These are phyloP conservation scores for Paramecium primaurelia DNA, from an alignment of 73 alveolate genomes.

Conservation along the genomic window DNA sequence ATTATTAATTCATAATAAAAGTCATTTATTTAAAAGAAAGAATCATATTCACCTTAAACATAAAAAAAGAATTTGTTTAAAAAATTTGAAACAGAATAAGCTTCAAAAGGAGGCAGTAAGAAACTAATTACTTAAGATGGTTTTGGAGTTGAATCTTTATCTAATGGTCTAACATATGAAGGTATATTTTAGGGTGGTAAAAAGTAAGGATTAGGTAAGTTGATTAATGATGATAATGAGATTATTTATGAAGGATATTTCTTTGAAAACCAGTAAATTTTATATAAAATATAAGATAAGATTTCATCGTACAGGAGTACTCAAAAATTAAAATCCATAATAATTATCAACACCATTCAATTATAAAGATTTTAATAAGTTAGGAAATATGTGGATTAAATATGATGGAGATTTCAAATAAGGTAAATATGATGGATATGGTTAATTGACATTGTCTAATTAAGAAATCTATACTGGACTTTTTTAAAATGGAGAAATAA, in stretches of 20 bases:
- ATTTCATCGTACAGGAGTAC: slow-evolving; percentile 5
- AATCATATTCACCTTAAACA: slow-evolving; percentile 20
- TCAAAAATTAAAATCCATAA: not conserved
- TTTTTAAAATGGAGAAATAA: not conserved
- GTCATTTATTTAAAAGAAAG: not conserved
- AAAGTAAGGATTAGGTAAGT: slow-evolving; percentile 2
- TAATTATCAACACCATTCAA: not conserved
- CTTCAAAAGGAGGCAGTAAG: slow-evolving; percentile 4
- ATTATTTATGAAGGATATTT: slow-evolving; percentile 35
- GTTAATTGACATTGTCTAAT: not conserved
- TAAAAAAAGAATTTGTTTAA: not conserved
- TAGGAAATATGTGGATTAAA: not conserved
- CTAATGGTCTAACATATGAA: slow-evolving; percentile 33
- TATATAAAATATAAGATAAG: not conserved
- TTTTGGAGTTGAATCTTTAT: not conserved
- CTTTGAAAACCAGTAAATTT: slow-evolving; percentile 1
- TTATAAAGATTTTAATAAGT: not conserved
- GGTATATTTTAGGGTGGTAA: not conserved
- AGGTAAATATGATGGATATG: slow-evolving; percentile 2
- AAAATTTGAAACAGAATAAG: slow-evolving; percentile 33
- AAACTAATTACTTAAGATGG: slow-evolving; percentile 14
- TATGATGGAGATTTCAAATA: slow-evolving; percentile 24
- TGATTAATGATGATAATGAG: slow-evolving; percentile 7
- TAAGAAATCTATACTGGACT: not conserved
- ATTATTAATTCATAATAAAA: not conserved